These are phyloP conservation scores for Podospora bellae-mahoneyi DNA, from an alignment of 495 filamentous ascomycete species.

Conservation along the genomic window DNA sequence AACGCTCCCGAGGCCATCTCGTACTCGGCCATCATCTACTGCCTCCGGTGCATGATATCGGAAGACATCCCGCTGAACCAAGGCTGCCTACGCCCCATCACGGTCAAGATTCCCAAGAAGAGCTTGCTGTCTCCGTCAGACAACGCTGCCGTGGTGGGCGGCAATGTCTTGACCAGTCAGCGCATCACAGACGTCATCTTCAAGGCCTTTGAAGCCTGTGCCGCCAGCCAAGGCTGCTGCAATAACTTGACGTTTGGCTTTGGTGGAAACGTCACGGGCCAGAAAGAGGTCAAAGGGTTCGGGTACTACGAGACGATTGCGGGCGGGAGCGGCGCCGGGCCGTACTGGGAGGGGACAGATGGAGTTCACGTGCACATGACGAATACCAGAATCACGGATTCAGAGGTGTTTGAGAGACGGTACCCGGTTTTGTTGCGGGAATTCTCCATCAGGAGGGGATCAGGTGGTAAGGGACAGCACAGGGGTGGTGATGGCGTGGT, in stretches of 20 bases:
- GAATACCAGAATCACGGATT: conserved; percentile 96
- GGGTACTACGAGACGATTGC: conserved; percentile 99
- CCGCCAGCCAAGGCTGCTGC: conserved; percentile 86
- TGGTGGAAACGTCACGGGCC: conserved; percentile 68
- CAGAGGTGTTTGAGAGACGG: conserved; percentile 90
- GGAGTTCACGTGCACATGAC: conserved; percentile 98
- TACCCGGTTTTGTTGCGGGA: conserved; percentile 85
- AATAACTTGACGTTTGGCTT: conserved; percentile 89
- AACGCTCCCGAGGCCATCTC: conserved; percentile 95
- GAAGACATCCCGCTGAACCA: conserved; percentile 96
- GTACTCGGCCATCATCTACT: conserved; percentile 95
- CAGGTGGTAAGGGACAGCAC: conserved; percentile 71
- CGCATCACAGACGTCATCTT: conserved; percentile 93
- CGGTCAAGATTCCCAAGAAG: conserved; percentile 75
- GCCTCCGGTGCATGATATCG: conserved; percentile 84
- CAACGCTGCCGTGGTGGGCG: conserved; percentile 88
- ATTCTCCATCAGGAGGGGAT: conserved; percentile 69
- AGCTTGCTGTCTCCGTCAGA: conserved; percentile 84
- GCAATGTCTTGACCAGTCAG: conserved; percentile 89
- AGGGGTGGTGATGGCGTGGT: conserved; percentile 86
- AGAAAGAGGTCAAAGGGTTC: conserved; percentile 67
- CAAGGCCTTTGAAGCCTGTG: conserved; percentile 84
- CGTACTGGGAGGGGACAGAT: conserved; percentile 80
- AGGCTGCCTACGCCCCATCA: conserved; percentile 85
- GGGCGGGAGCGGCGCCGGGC: conserved; percentile 84